phyloP scores from a whole-genome alignment of 2,329 filamentous ascomycete species.

The Leptodontidium sp. region DNA sequence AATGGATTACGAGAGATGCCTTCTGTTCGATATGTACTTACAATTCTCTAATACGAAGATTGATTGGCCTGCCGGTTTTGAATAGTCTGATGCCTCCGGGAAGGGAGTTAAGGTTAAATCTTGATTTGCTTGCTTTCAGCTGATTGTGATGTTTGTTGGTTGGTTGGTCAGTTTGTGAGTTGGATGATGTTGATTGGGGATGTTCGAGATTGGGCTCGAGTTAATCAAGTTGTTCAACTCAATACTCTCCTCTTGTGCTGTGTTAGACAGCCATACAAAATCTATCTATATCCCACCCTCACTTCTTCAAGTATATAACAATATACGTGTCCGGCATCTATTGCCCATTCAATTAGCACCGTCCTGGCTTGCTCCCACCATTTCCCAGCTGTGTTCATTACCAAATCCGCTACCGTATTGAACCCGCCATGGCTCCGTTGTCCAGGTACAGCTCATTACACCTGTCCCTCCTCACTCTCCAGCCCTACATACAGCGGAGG shows the following conservation, averaged over 20 bases:
- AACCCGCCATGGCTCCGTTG: neutral
- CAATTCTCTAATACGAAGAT: neutral
- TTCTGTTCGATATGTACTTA: neutral
- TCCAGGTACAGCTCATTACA: conserved; percentile 6
- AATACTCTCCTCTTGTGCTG: neutral
- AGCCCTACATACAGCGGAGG: conserved; percentile 7
- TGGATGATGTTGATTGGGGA: neutral
- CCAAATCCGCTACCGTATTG: neutral
- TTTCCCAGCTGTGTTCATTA: neutral
- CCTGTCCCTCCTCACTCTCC: neutral
- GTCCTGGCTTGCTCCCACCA: neutral
- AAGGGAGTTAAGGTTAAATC: conserved; percentile 10
- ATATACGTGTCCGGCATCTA: neutral
- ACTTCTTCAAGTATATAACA: neutral
- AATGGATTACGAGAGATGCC: neutral
- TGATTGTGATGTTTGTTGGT: neutral
- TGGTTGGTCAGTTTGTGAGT: neutral
- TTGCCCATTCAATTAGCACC: neutral
- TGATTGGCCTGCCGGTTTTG: too few relatives aligned
- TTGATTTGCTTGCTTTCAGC: conserved; percentile 1
- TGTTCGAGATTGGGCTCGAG: neutral
- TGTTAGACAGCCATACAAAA: neutral
- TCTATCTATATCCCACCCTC: neutral
- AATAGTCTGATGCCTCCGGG: neutral
- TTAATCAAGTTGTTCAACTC: neutral